A percentile compares a stretch with the other conserved stretches of the same genome.
phyloP scores from a whole-genome alignment of 768 basidiomycete species.

The Saitozyma podzolica region DNA sequence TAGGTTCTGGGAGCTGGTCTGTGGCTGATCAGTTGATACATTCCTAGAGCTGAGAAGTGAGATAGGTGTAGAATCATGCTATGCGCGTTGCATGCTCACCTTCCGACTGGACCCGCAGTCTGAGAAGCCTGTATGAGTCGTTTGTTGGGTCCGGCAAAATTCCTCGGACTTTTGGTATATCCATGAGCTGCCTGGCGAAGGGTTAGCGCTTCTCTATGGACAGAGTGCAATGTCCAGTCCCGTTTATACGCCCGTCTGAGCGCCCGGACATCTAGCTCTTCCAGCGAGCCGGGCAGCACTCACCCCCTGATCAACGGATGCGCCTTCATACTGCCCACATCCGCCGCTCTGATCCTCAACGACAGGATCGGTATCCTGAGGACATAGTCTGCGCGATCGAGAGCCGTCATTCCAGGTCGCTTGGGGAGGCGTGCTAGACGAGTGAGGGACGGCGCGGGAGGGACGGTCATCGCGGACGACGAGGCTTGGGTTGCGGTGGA shows the following conservation, averaged over 20 bases:
- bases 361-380: not conserved
- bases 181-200: conserved; percentile 23
- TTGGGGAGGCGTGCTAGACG: not conserved
- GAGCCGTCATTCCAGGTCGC: conserved; percentile 2
- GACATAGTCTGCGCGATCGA: conserved; percentile 1
- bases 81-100: conserved; percentile 53
- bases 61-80: not conserved
- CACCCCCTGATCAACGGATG: conserved; percentile 40
- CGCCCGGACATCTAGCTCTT: too few species aligned
- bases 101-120: conserved; percentile 65
- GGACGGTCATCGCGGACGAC: not conserved
- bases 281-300: too few species aligned
- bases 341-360: conserved; percentile 54
- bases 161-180: conserved; percentile 26
- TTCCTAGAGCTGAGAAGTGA: conserved; percentile 18
- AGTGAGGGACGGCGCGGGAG: not conserved
- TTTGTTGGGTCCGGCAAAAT: conserved; percentile 21
- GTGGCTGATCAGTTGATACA: conserved; percentile 54
- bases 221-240: too few species aligned
- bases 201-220: not conserved
- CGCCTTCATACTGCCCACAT: conserved; percentile 58
- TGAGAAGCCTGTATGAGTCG: conserved; percentile 62
- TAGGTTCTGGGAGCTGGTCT: conserved; percentile 68
- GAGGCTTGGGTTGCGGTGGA: not conserved
- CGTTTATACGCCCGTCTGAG: too few species aligned